phyloP scores from a whole-genome alignment of 75 land plant species.

The Sequoia sempervirens region DNA sequence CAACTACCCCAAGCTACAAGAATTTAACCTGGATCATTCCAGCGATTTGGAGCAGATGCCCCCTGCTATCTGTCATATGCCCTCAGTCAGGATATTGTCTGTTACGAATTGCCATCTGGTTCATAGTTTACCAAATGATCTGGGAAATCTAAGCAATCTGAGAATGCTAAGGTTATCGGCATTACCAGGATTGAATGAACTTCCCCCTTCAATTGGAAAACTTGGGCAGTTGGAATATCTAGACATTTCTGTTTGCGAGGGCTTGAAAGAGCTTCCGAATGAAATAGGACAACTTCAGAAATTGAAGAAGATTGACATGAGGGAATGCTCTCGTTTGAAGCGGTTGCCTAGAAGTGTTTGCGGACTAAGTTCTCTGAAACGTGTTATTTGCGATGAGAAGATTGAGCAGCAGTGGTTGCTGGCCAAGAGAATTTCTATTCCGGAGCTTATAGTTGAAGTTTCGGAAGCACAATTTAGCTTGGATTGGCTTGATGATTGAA shows the following conservation, averaged over 20 bases:
- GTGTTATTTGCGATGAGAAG: constrained; percentile 52
- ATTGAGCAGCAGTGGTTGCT: constrained; percentile 32
- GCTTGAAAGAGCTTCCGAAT: constrained; percentile 41
- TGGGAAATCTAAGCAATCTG: constrained; percentile 29
- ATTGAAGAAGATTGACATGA: constrained; percentile 61
- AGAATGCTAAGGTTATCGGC: constrained; percentile 35
- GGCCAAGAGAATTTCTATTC: neutral
- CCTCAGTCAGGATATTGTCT: constrained; percentile 20
- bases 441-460: neutral
- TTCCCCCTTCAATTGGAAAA: constrained; percentile 32
- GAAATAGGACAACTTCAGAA: constrained; percentile 26
- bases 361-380: constrained; percentile 19
- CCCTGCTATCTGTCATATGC: constrained; percentile 21
- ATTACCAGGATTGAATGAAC: constrained; percentile 31
- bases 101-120: constrained; percentile 49
- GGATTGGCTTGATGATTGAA: constrained; percentile 7
- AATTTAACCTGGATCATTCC: constrained; percentile 56
- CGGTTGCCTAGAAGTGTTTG: constrained; percentile 26
- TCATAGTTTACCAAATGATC: constrained; percentile 30
- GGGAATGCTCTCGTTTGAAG: constrained; percentile 38
- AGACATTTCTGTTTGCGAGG: constrained; percentile 46
- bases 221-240: constrained; percentile 34
- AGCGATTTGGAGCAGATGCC: constrained; percentile 38
- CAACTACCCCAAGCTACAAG: constrained; percentile 20
- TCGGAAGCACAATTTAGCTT: neutral